phyloP scores from a whole-genome alignment of 1,284 basidiomycete genomes.

The Stygiomarasmius scandens region DNA sequence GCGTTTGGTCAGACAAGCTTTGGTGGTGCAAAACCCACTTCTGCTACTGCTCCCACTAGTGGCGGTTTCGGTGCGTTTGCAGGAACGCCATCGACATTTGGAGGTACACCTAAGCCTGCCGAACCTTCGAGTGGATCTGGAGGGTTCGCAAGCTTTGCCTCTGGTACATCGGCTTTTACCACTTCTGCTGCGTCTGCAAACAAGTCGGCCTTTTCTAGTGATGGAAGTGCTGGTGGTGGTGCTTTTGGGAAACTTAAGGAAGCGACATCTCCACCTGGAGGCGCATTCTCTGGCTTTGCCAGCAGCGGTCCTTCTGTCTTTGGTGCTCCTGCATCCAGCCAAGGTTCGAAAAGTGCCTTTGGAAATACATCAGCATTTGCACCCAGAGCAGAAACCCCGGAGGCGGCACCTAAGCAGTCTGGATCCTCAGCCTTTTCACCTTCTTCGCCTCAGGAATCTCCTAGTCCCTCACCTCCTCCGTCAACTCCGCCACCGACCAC shows the following conservation, averaged over 20 bases:
- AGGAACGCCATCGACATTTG: conserved; percentile 11
- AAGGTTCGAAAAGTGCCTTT: conserved; percentile 1
- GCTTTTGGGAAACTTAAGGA: neutral
- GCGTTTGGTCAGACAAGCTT: conserved; percentile 28
- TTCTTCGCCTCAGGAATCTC: conserved; percentile 5
- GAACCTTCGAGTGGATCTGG: neutral
- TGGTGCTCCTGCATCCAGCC: conserved; percentile 17
- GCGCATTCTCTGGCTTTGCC: conserved; percentile 31
- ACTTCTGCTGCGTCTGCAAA: neutral
- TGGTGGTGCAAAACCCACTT: conserved; percentile 22
- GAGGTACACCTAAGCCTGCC: conserved; percentile 4
- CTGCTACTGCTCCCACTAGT: neutral
- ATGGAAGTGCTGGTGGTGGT: neutral
- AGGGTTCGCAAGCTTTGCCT: conserved; percentile 12
- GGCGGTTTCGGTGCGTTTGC: conserved; percentile 30
- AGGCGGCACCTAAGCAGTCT: neutral
- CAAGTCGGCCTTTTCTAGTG: neutral
- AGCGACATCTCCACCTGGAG: conserved; percentile 14
- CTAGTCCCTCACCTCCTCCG: conserved; percentile 8
- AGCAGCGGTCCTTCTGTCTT: conserved; percentile 11
- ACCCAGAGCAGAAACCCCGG: neutral
- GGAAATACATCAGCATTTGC: neutral
- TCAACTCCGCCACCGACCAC: conserved; percentile 12
- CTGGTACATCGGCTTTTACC: conserved; percentile 3
- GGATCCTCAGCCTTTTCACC: neutral